Conservation (phyloP, 192 early-diverging fungal genomes). For the Spizellomyces punctatus region DNA sequence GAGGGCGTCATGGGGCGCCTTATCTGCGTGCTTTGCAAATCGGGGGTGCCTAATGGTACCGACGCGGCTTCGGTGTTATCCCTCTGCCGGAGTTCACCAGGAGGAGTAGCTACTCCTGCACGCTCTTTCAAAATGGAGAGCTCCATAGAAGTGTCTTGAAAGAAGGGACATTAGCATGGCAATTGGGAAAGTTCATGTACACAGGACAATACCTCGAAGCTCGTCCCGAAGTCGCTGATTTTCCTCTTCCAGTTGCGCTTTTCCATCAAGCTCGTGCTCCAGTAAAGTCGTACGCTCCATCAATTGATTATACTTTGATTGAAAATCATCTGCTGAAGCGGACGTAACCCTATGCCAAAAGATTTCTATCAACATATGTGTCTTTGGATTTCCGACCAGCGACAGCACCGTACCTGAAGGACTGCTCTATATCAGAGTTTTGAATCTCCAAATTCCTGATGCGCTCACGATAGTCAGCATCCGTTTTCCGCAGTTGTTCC, state of each 20-base stretch:
- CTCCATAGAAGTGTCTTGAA: too few relatives aligned
- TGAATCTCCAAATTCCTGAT: constrained; percentile 5
- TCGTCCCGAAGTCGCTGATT: constrained; percentile 6
- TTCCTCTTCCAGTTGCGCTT: constrained; percentile 3
- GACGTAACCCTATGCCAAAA: not conserved
- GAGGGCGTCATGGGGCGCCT: too few relatives aligned
- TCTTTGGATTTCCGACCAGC: not conserved
- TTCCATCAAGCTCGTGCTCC: constrained; percentile 16
- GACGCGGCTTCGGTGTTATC: too few relatives aligned
- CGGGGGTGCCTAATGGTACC: too few relatives aligned
- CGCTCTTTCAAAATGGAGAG: too few relatives aligned
- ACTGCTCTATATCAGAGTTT: not conserved
- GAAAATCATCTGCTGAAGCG: not conserved
- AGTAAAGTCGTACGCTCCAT: not conserved
- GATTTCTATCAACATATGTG: not conserved
- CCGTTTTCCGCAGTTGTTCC: constrained; percentile 2
- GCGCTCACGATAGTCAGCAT: not conserved
- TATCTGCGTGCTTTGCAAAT: too few relatives aligned
- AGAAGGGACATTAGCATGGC: too few relatives aligned
- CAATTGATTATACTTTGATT: not conserved
- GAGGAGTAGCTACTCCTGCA: too few relatives aligned
- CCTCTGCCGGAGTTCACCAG: too few relatives aligned
- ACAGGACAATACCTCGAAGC: not conserved
- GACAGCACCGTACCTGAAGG: not conserved
- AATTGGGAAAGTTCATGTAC: too few relatives aligned